A percentile compares a stretch with the other conserved stretches of the same genome.
Conservation (phyloP, 495 filamentous ascomycete genomes). For the Amniculicola lignicola region DNA sequence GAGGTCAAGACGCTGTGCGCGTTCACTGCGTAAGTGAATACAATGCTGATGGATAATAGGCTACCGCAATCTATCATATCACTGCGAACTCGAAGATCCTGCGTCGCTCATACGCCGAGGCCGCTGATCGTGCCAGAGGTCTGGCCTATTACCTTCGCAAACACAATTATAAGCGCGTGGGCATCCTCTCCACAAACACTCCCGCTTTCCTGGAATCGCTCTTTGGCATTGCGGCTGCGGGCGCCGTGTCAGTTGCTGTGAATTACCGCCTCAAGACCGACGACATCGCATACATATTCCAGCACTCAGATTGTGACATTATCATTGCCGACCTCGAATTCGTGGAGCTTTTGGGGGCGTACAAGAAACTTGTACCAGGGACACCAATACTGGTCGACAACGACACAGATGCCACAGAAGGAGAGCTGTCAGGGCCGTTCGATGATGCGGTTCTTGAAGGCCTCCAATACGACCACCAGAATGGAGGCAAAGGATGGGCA, state of each 20-base stretch:
- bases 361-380: conserved; percentile 53
- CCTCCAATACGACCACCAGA: conserved; percentile 60
- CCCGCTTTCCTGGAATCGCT: conserved; percentile 89
- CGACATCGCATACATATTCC: conserved; percentile 87
- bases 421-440: conserved; percentile 73
- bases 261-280: conserved; percentile 87
- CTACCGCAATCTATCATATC: conserved; percentile 81
- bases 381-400: conserved; percentile 75
- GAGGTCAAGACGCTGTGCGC: no score
- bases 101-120: conserved; percentile 70
- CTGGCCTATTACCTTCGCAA: conserved; percentile 82
- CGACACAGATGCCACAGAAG: conserved; percentile 77
- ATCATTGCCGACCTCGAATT: conserved; percentile 88
- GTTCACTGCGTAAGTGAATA: no score
- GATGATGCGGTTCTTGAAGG: conserved; percentile 82
- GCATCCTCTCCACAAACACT: conserved; percentile 86
- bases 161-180: conserved; percentile 64
- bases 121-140: conserved; percentile 79
- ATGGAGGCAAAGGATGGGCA: conserved; percentile 68
- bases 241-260: conserved; percentile 63
- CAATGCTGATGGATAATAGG: no score
- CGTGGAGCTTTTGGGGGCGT: conserved; percentile 62
- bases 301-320: conserved; percentile 77
- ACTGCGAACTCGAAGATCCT: conserved; percentile 75
- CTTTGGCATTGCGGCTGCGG: conserved; percentile 84